These are phyloP conservation scores for Paramecium biaurelia DNA, from an alignment of 73 alveolate species.

Conservation along the genomic window DNA sequence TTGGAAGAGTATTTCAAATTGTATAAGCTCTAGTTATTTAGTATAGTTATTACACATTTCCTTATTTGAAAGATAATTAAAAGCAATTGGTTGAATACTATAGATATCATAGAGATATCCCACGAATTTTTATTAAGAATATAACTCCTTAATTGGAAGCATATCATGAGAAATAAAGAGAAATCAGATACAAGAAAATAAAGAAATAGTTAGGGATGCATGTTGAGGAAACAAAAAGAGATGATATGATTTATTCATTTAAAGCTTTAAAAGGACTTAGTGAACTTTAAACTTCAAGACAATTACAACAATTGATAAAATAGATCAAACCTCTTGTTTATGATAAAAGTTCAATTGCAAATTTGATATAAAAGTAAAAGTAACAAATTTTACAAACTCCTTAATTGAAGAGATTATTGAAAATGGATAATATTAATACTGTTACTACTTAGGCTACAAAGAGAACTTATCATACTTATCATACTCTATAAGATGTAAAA, in stretches of 20 bases:
- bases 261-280: slow-evolving; percentile 33
- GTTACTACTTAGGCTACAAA: not conserved
- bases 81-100: slow-evolving; percentile 29
- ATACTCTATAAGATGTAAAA: not conserved
- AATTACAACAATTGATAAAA: not conserved
- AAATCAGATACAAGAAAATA: not conserved
- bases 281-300: not conserved
- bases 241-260: not conserved
- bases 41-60: slow-evolving; percentile 21
- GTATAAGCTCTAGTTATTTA: not conserved
- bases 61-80: slow-evolving; percentile 25
- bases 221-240: not conserved
- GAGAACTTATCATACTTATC: not conserved
- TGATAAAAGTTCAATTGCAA: not conserved
- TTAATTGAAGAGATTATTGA: not conserved
- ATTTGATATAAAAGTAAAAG: not conserved
- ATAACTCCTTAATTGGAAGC: not conserved
- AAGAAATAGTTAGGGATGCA: not conserved
- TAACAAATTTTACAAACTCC: slow-evolving; percentile 2
- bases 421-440: not conserved
- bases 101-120: slow-evolving; percentile 32
- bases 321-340: not conserved
- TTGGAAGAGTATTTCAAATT: not conserved
- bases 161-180: slow-evolving; percentile 13
- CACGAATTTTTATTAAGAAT: not conserved